phyloP scores from a whole-genome alignment of 257 asterid genomes.

The Fraxinus pennsylvanica region DNA sequence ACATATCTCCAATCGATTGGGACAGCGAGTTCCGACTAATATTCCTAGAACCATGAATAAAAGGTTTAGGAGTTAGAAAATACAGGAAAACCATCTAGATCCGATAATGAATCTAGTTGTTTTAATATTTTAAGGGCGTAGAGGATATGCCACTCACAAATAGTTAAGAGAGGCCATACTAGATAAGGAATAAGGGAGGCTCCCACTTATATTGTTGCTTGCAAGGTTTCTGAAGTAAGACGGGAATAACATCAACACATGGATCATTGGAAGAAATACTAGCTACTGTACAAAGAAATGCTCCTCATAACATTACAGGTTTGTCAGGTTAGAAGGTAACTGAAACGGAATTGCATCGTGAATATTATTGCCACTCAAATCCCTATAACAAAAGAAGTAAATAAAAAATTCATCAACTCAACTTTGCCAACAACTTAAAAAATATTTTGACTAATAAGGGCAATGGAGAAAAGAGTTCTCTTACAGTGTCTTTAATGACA shows the following conservation, averaged over 20 bases:
- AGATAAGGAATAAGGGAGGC: constrained; percentile 74
- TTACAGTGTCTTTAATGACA: constrained; percentile 77
- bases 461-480: constrained; percentile 27
- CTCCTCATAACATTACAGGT: constrained; percentile 60
- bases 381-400: constrained; percentile 51
- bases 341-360: constrained; percentile 80
- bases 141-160: constrained; percentile 62
- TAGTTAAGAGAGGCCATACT: constrained; percentile 57
- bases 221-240: constrained; percentile 79
- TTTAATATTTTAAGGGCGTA: constrained; percentile 15
- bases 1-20: constrained; percentile 83
- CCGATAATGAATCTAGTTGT: constrained; percentile 22
- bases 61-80: constrained; percentile 30
- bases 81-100: constrained; percentile 19
- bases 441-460: neutral
- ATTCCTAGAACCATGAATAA: constrained; percentile 56
- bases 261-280: constrained; percentile 19
- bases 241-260: constrained; percentile 18
- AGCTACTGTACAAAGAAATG: constrained; percentile 23
- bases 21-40: constrained; percentile 66
- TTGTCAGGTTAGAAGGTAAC: constrained; percentile 80
- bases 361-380: constrained; percentile 82
- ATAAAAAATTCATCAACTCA: neutral
- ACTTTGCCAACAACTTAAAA: constrained; percentile 5
- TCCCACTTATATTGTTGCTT: constrained; percentile 74